These are phyloP conservation scores for Cetradonia linearis DNA, from an alignment of 495 filamentous ascomycete species.

Conservation along the genomic window DNA sequence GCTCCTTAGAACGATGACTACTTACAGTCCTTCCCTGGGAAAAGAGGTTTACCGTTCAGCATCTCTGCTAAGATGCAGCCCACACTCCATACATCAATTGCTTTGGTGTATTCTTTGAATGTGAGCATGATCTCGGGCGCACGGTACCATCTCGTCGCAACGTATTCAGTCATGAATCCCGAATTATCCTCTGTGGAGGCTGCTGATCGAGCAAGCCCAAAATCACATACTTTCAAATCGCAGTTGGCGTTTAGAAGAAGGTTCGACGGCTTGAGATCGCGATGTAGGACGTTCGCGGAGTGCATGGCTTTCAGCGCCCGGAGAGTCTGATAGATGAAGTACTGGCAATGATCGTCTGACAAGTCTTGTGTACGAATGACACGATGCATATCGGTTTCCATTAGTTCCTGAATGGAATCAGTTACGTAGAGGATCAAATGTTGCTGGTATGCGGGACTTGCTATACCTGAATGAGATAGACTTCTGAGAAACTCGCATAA, in stretches of 20 bases:
- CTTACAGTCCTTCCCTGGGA: conserved; percentile 98
- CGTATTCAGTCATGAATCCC: conserved; percentile 99
- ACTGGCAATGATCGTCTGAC: conserved; percentile 98
- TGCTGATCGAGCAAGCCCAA: conserved; percentile 86
- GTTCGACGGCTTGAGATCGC: conserved; percentile 96
- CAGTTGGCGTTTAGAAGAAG: conserved; percentile 97
- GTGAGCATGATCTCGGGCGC: conserved; percentile 99
- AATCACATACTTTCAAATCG: conserved; percentile 98
- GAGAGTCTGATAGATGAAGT: conserved; percentile 99
- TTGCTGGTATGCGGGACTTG: not conserved
- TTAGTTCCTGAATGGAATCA: conserved; percentile 61
- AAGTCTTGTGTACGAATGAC: conserved; percentile 98
- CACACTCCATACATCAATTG: conserved; percentile 99
- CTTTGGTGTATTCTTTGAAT: conserved; percentile 99
- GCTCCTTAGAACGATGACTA: conserved; percentile 19
- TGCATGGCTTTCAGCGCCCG: conserved; percentile 99
- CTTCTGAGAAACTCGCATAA: conserved; percentile 93
- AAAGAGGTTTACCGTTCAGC: conserved; percentile 96
- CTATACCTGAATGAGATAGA: conserved; percentile 93
- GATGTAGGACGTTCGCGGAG: conserved; percentile 94
- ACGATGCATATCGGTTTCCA: conserved; percentile 99
- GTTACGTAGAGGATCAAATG: not conserved
- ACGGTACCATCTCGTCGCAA: conserved; percentile 97
- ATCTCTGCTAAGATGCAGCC: conserved; percentile 99
- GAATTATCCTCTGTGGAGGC: conserved; percentile 96